Conservation (phyloP, 192 early-diverging fungal species). For the Coemansia sp. region DNA sequence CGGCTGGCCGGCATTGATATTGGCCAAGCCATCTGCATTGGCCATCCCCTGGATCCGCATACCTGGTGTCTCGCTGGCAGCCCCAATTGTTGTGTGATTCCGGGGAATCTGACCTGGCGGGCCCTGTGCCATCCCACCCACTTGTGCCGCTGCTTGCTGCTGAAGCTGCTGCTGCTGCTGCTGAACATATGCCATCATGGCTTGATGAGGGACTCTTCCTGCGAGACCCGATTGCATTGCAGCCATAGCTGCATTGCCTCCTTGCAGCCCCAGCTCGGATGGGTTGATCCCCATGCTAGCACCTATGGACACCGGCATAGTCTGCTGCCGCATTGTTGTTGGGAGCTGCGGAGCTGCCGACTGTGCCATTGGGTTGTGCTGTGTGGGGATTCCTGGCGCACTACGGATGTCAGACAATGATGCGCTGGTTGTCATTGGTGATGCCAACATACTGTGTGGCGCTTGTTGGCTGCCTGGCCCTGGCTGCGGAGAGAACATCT, state of each 20-base stretch:
- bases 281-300: conserved; percentile 1
- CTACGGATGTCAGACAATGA: not conserved
- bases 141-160: conserved; percentile 7
- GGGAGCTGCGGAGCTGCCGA: not conserved
- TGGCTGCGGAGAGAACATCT: conserved; percentile 35
- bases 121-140: not conserved
- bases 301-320: conserved; percentile 11
- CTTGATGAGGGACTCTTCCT: conserved; percentile 2
- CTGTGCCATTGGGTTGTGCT: conserved; percentile 4
- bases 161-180: conserved; percentile 14
- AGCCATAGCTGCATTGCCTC: conserved; percentile 1
- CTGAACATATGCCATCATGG: conserved; percentile 22
- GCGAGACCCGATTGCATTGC: not conserved
- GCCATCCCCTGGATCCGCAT: not conserved
- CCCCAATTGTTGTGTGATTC: conserved; percentile 1
- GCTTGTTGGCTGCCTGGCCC: conserved; percentile 3
- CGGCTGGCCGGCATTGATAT: not conserved
- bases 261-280: conserved; percentile 19
- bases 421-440: conserved; percentile 26
- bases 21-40: not conserved
- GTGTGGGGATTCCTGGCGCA: not conserved
- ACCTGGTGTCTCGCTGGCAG: not conserved
- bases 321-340: conserved; percentile 5
- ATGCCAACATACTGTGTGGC: conserved; percentile 5
- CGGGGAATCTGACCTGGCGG: conserved; percentile 1